Evolutionary conservation across 305 asterid genomes (phyloP).

Genomic region (Fraxinus dipetala): DNA sequence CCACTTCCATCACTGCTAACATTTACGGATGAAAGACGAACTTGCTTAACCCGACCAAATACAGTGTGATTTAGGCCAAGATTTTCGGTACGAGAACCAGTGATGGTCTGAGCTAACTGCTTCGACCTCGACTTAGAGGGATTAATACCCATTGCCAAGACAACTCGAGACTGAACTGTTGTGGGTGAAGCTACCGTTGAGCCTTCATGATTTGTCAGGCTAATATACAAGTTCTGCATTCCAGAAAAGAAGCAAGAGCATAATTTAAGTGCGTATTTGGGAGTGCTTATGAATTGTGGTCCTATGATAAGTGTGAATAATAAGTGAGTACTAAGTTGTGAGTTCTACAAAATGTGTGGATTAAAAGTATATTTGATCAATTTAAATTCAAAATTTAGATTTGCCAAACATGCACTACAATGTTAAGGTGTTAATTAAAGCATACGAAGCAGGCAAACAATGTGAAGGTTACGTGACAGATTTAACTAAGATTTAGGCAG

Average conservation of each 20-base stretch:
- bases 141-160: constrained; percentile 62
- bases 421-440: neutral
- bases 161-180: constrained; percentile 65
- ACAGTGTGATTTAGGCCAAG: constrained; percentile 88
- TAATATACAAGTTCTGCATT: constrained; percentile 74
- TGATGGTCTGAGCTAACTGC: constrained; percentile 80
- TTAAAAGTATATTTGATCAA: neutral
- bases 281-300: neutral
- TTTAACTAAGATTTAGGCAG: neutral
- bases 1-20: constrained; percentile 40
- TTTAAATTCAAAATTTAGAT: neutral
- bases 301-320: neutral
- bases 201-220: constrained; percentile 69
- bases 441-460: neutral
- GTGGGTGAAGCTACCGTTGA: constrained; percentile 71
- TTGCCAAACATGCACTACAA: neutral
- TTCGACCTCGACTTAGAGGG: constrained; percentile 63
- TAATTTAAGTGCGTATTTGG: neutral
- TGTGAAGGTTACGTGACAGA: neutral
- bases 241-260: constrained; percentile 15
- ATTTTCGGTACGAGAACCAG: constrained; percentile 62
- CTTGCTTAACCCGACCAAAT: constrained; percentile 92
- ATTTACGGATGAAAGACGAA: constrained; percentile 70
- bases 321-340: neutral
- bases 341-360: neutral